phyloP scores from a whole-genome alignment of 768 basidiomycete genomes.

The Amanita pseudoporphyria region DNA sequence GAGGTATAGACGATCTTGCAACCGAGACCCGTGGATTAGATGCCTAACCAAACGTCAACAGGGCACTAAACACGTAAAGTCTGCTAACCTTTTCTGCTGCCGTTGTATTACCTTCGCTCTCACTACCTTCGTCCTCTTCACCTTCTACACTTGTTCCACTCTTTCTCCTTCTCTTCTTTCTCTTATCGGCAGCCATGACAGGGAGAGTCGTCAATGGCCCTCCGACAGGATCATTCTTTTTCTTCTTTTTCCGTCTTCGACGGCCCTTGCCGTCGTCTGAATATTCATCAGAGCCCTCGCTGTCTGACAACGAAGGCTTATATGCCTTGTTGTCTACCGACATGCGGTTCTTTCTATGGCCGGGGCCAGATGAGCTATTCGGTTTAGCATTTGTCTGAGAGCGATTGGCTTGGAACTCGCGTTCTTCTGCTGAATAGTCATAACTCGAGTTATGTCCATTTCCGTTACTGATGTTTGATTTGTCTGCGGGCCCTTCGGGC shows the following conservation, averaged over 20 bases:
- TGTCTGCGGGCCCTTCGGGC: conserved; percentile 29
- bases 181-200: conserved; percentile 55
- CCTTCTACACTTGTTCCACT: conserved; percentile 33
- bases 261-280: conserved; percentile 40
- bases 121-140: conserved; percentile 35
- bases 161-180: conserved; percentile 40
- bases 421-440: conserved; percentile 73
- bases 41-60: conserved; percentile 13
- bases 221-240: conserved; percentile 40
- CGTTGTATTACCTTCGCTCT: conserved; percentile 34
- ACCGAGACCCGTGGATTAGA: conserved; percentile 24
- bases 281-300: conserved; percentile 51
- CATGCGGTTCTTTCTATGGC: conserved; percentile 49
- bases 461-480: conserved; percentile 22
- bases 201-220: conserved; percentile 61
- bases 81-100: conserved; percentile 21
- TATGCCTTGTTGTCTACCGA: conserved; percentile 79
- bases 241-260: conserved; percentile 44
- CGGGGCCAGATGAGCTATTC: conserved; percentile 14
- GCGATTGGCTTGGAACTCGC: conserved; percentile 39
- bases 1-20: conserved; percentile 28
- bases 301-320: conserved; percentile 52
- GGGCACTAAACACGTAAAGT: conserved; percentile 1
- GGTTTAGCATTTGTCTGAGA: conserved; percentile 14
- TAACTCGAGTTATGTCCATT: conserved; percentile 45